These are phyloP conservation scores for Aspergillus sp. DNA, from an alignment of 2,329 filamentous ascomycete genomes.

Conservation along the genomic window DNA sequence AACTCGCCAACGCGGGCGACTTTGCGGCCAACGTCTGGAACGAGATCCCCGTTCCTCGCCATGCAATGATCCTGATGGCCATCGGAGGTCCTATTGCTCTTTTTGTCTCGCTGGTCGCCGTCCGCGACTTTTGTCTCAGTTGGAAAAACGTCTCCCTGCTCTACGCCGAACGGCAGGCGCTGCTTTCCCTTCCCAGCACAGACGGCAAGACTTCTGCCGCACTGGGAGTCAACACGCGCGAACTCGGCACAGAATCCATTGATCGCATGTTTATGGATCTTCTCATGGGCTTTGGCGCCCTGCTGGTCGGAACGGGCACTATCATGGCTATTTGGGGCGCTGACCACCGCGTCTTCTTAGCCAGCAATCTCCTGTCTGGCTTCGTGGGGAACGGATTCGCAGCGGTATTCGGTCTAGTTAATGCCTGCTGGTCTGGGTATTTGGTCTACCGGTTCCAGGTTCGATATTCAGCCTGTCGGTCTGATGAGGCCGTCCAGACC, in stretches of 20 bases:
- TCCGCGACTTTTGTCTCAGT: slow-evolving; percentile 46
- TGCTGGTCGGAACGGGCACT: slow-evolving; percentile 54
- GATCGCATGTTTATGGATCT: slow-evolving; percentile 54
- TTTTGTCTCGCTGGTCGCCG: slow-evolving; percentile 46
- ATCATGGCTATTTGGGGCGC: slow-evolving; percentile 55
- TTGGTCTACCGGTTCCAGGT: slow-evolving; percentile 43
- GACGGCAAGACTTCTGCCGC: slow-evolving; percentile 28
- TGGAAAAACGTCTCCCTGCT: slow-evolving; percentile 50
- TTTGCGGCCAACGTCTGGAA: slow-evolving; percentile 62
- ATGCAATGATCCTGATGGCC: slow-evolving; percentile 51
- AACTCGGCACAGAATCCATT: slow-evolving; percentile 52
- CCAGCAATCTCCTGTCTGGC: slow-evolving; percentile 56
- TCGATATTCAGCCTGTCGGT: slow-evolving; percentile 34
- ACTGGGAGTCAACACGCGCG: slow-evolving; percentile 48
- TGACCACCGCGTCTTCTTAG: slow-evolving; percentile 41
- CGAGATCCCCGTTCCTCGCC: slow-evolving; percentile 48
- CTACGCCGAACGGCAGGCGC: slow-evolving; percentile 39
- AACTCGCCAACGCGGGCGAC: slow-evolving; percentile 57
- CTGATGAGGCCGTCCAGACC: slow-evolving; percentile 12
- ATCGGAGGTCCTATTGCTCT: slow-evolving; percentile 52
- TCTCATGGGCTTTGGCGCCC: slow-evolving; percentile 50
- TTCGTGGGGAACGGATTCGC: slow-evolving; percentile 56
- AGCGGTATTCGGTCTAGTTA: slow-evolving; percentile 51
- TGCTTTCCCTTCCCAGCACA: slow-evolving; percentile 20
- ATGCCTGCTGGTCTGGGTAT: slow-evolving; percentile 50